Evolutionary conservation across 768 basidiomycete species (phyloP), one percentile per base, ranked within the genome.

Genomic region (Leccinum broughii): DNA sequence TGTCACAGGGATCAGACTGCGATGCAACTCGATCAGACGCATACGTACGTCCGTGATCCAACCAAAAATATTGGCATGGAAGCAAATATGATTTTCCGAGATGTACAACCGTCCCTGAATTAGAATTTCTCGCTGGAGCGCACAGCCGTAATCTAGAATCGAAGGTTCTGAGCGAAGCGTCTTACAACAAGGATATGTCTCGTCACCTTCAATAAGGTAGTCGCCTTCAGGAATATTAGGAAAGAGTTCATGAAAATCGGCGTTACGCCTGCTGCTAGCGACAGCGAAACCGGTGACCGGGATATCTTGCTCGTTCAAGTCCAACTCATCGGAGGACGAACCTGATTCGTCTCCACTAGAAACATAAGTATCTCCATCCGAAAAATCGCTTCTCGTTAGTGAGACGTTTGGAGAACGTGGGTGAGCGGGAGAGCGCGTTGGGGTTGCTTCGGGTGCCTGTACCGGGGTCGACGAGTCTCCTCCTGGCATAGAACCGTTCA

Each of bases 1-100:
- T 95, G 72, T 54, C 64, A 15, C 3, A 56, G 54, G 54, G 41
- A 24, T 64, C 56, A 67, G 62, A 57, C 57, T 24, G 51, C 9
- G 56, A 50, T 58, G 39, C 56, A 53, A 5, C 34, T 30, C 3
- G 22, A 26, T 28, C 58, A 10, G 28, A 32, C 50, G 51, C 32
- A 37, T 0, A 80, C 95, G 74, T 74, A 96, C 95, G 71, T 96
- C 88, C 30, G 96, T 98, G 53, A 97, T 90, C 97, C 96, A 98
- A 48, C 97, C 96, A 75, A 98, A 96, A 49, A 98, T 98, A 71
- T 98, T 98, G 48, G 97, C 96, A 67, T 99, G 93, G 80, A 98
- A 99, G 77, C 94, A 98, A n/a, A 98, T 84, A 70, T 98, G 95
- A 76, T 98, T 98, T 76, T 99, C 96, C 7, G 97, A 98, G 24